These are phyloP conservation scores for Coemansia umbellata DNA, from an alignment of 192 early-diverging fungal species.

Conservation along the genomic window DNA sequence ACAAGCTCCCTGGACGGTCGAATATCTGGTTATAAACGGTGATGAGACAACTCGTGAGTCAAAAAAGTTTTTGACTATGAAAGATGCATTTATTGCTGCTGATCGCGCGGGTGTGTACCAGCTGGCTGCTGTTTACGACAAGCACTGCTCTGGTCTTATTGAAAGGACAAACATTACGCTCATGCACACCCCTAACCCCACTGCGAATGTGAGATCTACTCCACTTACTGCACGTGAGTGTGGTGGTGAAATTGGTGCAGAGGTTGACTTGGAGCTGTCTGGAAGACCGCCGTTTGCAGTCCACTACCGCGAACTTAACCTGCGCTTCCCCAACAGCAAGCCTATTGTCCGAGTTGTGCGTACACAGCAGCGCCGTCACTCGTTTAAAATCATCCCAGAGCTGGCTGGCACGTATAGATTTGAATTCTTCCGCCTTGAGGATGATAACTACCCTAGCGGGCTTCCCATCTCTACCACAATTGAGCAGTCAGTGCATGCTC, in stretches of 20 bases:
- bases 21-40: constrained; percentile 21
- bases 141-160: constrained; percentile 21
- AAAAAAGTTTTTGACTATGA: constrained; percentile 1
- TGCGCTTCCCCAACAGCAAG: constrained; percentile 21
- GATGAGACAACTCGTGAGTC: constrained; percentile 7
- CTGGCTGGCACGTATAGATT: constrained; percentile 40
- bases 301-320: constrained; percentile 42
- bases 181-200: constrained; percentile 18
- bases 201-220: constrained; percentile 21
- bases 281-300: constrained; percentile 45
- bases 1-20: constrained; percentile 36
- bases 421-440: constrained; percentile 45
- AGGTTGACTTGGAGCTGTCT: constrained; percentile 34
- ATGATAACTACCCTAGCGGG: constrained; percentile 48
- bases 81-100: constrained; percentile 20
- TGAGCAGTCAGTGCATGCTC: constrained; percentile 39
- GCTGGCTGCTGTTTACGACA: constrained; percentile 24
- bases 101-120: constrained; percentile 23
- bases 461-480: constrained; percentile 13
- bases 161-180: constrained; percentile 19
- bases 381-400: constrained; percentile 30
- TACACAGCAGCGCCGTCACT: constrained; percentile 28
- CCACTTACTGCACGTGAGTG: constrained; percentile 47
- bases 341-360: constrained; percentile 24
- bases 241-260: constrained; percentile 44